Evolutionary conservation across 148 eudicot species (phyloP).

Genomic region (Amaranthus hypochondriacus): DNA sequence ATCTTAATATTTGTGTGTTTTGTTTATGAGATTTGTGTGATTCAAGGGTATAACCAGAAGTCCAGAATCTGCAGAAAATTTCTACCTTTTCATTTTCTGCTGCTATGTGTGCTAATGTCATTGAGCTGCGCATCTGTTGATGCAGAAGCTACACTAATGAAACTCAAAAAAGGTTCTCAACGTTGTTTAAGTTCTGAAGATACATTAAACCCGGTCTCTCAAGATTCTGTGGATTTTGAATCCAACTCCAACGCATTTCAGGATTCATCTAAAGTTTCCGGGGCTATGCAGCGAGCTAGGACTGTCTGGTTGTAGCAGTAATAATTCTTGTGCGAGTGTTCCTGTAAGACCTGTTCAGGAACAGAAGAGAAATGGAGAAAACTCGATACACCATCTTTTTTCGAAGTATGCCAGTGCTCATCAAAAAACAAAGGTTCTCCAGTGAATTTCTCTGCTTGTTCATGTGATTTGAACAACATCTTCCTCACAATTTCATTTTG

Average conservation of each 20-base stretch:
- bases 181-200: constrained; percentile 19
- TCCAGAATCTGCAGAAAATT: too few relatives aligned
- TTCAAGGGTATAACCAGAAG: neutral
- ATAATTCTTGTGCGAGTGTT: constrained; percentile 2
- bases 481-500: constrained; percentile 13
- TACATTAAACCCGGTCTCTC: neutral
- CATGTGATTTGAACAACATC: constrained; percentile 26
- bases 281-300: constrained; percentile 18
- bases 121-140: constrained; percentile 10
- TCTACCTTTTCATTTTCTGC: too few relatives aligned
- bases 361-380: constrained; percentile 12
- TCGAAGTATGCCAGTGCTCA: constrained; percentile 28
- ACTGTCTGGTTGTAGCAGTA: neutral
- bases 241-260: neutral
- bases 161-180: constrained; percentile 60
- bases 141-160: constrained; percentile 64
- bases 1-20: neutral
- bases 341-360: neutral
- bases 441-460: constrained; percentile 4
- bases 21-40: neutral
- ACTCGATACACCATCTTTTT: constrained; percentile 27
- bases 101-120: neutral
- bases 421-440: constrained; percentile 14
- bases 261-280: neutral
- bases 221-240: constrained; percentile 21